These are phyloP conservation scores for Madurella fahalii DNA, from an alignment of 2,329 filamentous ascomycete species.

Conservation along the genomic window DNA sequence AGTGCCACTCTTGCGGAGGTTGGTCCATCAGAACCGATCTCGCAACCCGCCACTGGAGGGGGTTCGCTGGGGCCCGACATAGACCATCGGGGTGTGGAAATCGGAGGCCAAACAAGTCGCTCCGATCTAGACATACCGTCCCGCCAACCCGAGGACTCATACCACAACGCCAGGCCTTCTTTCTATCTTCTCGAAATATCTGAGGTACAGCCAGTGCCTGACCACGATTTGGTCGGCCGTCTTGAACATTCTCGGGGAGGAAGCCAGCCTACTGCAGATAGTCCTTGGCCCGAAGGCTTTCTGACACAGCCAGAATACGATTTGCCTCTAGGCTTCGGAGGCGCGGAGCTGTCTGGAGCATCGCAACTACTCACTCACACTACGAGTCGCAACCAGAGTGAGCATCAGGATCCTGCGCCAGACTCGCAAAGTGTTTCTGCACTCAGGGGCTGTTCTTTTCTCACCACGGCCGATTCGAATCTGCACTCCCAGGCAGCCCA, in stretches of 20 bases:
- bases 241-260: not conserved
- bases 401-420: not conserved
- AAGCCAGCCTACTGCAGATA: not conserved
- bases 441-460: not conserved
- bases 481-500: slow-evolving; percentile 17
- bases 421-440: not conserved
- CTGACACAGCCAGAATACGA: slow-evolving; percentile 16
- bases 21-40: slow-evolving; percentile 25
- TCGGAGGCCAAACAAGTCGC: not conserved
- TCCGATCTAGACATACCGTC: slow-evolving; percentile 16
- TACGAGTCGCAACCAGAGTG: not conserved
- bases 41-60: slow-evolving; percentile 6
- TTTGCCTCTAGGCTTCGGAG: not conserved
- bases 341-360: not conserved
- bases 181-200: slow-evolving; percentile 2
- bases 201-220: not conserved
- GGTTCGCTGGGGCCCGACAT: not conserved
- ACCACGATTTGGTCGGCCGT: not conserved
- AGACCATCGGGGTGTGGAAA: not conserved
- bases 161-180: not conserved
- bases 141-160: slow-evolving; percentile 8
- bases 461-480: slow-evolving; percentile 1
- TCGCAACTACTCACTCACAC: not conserved
- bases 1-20: not conserved
- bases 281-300: slow-evolving; percentile 9